Evolutionary conservation across 257 asterid genomes (phyloP), one percentile per base, ranked within the genome.

Genomic region (Eustoma russellianum): DNA sequence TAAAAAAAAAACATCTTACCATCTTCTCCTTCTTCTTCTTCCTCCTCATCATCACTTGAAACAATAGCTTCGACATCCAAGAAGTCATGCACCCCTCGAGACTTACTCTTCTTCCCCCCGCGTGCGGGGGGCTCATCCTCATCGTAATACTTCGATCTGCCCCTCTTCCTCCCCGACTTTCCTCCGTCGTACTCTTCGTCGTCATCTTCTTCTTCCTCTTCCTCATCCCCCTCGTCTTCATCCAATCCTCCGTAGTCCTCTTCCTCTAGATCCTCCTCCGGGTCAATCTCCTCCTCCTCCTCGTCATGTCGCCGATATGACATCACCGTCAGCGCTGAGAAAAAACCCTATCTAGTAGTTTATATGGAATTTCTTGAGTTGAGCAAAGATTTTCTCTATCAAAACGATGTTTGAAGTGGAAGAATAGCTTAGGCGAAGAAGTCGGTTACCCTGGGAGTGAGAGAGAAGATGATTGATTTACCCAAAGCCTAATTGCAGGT

Each of bases 11-110:
- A n/a, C n/a, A 60, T 46, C 79, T 77, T 64, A 87, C 96, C 96
- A 59, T 87, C 98, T 52, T 87, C 98, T 64, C 78, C 95, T 46
- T 84, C 98, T 49, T 87, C 95, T 19, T 92, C 98, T 38, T 92
- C 97, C 70, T 91, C 98, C 0, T 91, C 98, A 1, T 82, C 96
- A 19, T 83, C 98, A 63, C 82, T 86, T 50, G 85, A 95, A 57
- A 83, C 96, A 3, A 63, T 71, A 11, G 95, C 95, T 64, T 91
- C 95, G 53, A 73, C 78, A 17, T 91, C 98, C 48, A 91, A 81
- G 57, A 79, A 83, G 8, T 75, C 62, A 18, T 83, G 71, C 0
- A 71, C 79, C 5, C 80, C 60, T 70, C 66, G 65, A 60, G 74
- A 60, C 45, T 74, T 77, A 19, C 72, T 68, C 64, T 64, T 72